Percentiles rank a stretch among this genome's conserved stretches.
phyloP scores from a whole-genome alignment of 192 early-diverging fungal species.

The Coemansia sp. region DNA sequence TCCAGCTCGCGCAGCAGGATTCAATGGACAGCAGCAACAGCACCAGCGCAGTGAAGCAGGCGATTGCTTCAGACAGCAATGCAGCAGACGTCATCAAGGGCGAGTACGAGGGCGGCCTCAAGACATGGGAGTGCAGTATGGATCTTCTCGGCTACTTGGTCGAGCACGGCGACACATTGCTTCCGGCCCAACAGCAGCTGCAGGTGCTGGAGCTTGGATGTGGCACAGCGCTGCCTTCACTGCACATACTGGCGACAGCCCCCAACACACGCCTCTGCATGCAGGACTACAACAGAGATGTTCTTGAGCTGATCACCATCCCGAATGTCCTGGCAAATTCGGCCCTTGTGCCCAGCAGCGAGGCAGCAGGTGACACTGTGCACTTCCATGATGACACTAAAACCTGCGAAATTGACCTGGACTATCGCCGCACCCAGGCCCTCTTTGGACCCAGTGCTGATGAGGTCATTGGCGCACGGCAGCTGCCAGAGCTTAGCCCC shows the following conservation, averaged over 20 bases:
- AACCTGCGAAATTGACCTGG: conserved; percentile 40
- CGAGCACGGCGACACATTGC: conserved; percentile 20
- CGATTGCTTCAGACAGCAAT: conserved; percentile 22
- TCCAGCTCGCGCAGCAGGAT: conserved; percentile 74
- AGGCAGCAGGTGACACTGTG: conserved; percentile 58
- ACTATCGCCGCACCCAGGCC: conserved; percentile 30
- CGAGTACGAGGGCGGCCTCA: conserved; percentile 92
- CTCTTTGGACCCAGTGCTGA: conserved; percentile 36
- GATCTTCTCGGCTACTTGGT: conserved; percentile 75
- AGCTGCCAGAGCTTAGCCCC: conserved; percentile 32
- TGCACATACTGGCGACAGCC: conserved; percentile 59
- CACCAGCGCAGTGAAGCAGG: conserved; percentile 22
- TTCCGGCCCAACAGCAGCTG: neutral
- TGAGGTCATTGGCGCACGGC: conserved; percentile 25
- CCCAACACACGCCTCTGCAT: conserved; percentile 61
- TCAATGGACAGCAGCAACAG: conserved; percentile 50
- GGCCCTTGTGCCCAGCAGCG: conserved; percentile 20
- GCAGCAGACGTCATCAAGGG: conserved; percentile 75
- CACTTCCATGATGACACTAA: conserved; percentile 29
- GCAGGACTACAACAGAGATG: conserved; percentile 92
- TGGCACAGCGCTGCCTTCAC: conserved; percentile 79
- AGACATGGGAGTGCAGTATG: conserved; percentile 95
- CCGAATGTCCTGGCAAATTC: conserved; percentile 89
- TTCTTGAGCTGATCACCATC: conserved; percentile 78
- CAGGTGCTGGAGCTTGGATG: conserved; percentile 70